These are phyloP conservation scores for Carex pumila DNA, from an alignment of 176 grass and related monocot species.

Conservation along the genomic window DNA sequence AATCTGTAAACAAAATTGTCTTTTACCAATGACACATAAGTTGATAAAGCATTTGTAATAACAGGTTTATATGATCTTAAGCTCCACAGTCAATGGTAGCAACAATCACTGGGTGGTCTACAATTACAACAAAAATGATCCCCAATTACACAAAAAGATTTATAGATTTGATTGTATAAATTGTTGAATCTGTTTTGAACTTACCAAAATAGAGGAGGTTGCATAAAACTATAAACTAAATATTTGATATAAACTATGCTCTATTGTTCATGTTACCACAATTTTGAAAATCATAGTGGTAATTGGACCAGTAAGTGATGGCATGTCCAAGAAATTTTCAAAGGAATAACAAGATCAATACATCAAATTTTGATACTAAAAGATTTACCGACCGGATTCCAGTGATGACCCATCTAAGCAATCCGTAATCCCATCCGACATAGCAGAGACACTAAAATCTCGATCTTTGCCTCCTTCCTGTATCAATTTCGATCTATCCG, in stretches of 20 bases:
- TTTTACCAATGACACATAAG: too few relatives aligned
- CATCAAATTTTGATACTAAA: background rate
- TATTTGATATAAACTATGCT: background rate
- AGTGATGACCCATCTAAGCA: background rate
- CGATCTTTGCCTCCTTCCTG: background rate
- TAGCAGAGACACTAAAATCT: background rate
- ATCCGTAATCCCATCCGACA: background rate
- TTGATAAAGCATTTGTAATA: too few relatives aligned
- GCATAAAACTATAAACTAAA: background rate
- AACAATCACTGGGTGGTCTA: background rate
- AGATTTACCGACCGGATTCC: background rate
- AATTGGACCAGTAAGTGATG: background rate
- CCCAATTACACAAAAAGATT: background rate
- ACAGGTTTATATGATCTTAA: background rate
- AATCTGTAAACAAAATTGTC: conserved; percentile 17
- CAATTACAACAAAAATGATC: background rate
- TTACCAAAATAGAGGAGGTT: background rate
- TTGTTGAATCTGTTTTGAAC: background rate
- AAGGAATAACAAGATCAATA: background rate
- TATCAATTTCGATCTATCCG: background rate
- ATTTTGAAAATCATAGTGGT: background rate
- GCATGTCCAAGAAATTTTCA: background rate
- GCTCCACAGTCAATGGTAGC: background rate
- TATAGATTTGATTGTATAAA: background rate
- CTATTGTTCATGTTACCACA: background rate